Evolutionary conservation across 1,284 basidiomycete genomes (phyloP).

Genomic region (Macrocystidia cucumis): DNA sequence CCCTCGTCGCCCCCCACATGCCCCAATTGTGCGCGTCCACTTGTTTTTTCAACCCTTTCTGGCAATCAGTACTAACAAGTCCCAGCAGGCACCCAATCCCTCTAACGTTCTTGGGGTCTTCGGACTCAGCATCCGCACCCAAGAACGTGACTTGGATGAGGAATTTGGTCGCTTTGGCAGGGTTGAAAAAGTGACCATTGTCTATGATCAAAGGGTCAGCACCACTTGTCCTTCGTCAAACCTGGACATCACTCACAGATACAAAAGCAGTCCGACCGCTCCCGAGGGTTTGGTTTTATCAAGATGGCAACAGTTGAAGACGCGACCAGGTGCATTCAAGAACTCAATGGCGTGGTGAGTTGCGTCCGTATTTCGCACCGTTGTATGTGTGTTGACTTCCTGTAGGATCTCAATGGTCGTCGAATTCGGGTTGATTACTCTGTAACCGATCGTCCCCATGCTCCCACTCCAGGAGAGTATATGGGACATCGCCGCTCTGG

Average conservation of each 20-base stretch:
- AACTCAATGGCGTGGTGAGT: slow-evolving; percentile 88
- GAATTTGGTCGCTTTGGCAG: slow-evolving; percentile 87
- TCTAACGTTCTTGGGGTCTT: slow-evolving; percentile 93
- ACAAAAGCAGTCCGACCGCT: slow-evolving; percentile 75
- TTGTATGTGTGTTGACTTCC: slow-evolving; percentile 1
- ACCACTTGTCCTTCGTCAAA: slow-evolving; percentile 6
- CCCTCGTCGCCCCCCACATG: slow-evolving; percentile 53
- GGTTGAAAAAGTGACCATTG: slow-evolving; percentile 95
- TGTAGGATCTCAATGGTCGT: slow-evolving; percentile 87
- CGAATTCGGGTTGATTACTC: slow-evolving; percentile 96
- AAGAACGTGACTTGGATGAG: slow-evolving; percentile 90
- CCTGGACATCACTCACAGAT: slow-evolving; percentile 14
- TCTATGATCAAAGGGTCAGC: slow-evolving; percentile 96
- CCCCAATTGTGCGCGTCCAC: slow-evolving; percentile 71
- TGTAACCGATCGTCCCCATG: slow-evolving; percentile 88
- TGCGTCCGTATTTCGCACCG: neutral
- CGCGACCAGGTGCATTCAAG: slow-evolving; percentile 81
- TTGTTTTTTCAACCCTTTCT: slow-evolving; percentile 6
- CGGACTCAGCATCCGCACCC: slow-evolving; percentile 90
- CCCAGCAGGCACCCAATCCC: slow-evolving; percentile 72
- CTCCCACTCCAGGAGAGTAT: slow-evolving; percentile 96
- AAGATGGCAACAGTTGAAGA: slow-evolving; percentile 87
- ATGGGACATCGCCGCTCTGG: slow-evolving; percentile 79
- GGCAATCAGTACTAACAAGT: slow-evolving; percentile 27
- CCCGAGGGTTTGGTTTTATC: slow-evolving; percentile 97